These are phyloP conservation scores for Acanthamoeba rhysodes DNA, from an alignment of 208 protist species.

Conservation along the genomic window DNA sequence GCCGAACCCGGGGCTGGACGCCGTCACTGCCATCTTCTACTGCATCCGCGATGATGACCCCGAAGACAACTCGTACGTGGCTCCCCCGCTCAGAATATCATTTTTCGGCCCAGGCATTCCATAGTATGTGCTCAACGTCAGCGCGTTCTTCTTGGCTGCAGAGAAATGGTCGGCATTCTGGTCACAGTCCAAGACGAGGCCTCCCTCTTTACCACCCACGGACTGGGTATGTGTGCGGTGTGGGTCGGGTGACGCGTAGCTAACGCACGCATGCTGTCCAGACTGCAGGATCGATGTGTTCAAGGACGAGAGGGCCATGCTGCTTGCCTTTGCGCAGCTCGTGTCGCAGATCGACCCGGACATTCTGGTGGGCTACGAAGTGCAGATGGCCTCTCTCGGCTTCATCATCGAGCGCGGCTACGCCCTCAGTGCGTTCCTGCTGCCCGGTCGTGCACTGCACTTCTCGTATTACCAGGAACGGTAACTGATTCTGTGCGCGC, in stretches of 20 bases:
- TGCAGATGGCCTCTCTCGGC: constrained; percentile 77
- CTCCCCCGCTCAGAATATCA: neutral
- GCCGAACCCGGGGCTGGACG: constrained; percentile 56
- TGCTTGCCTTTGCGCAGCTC: constrained; percentile 82
- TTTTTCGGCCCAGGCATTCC: neutral
- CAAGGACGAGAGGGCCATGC: constrained; percentile 80
- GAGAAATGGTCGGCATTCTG: constrained; percentile 57
- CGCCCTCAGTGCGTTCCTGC: neutral
- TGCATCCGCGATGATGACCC: constrained; percentile 70
- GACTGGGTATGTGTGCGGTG: neutral
- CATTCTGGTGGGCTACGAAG: constrained; percentile 90
- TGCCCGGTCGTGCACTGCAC: neutral
- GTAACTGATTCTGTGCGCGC: too few relatives aligned
- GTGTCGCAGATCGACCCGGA: constrained; percentile 88
- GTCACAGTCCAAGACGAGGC: constrained; percentile 28
- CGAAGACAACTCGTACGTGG: constrained; percentile 31
- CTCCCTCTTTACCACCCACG: constrained; percentile 55
- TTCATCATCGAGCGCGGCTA: constrained; percentile 73
- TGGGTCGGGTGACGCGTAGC: neutral
- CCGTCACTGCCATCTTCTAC: constrained; percentile 70
- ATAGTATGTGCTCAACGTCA: neutral
- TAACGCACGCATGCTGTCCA: neutral
- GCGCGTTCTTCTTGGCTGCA: neutral
- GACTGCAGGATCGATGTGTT: constrained; percentile 76
- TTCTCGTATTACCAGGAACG: too few relatives aligned